Base-by-base conservation (phyloP, 352 stramenopile genomes). In the Phytophthora meadii region DNA sequence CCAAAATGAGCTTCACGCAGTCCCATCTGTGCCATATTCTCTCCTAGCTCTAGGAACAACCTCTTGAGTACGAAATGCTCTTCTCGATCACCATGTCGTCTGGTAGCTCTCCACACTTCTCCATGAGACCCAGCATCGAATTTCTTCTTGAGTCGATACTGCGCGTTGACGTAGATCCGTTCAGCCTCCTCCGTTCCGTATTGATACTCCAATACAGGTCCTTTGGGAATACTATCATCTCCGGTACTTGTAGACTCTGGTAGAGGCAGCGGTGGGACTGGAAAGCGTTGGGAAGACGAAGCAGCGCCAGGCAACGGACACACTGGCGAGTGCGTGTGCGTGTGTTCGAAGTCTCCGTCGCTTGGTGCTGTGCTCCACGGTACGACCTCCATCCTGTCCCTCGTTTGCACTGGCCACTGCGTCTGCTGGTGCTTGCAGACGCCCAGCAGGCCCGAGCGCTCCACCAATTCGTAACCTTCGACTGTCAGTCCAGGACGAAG, bases 1-100 rank as follows among this genome's bases (percentile, higher is more conserved):
- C 90, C 90, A 65, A 97, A 97, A 61, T 96, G 82, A 28, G 89
- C 87, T 71, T 97, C 90, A 17, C 90, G 86, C 5, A 93, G 65
- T 15, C 85, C 84, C 79, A 92, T 93, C 49, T 90, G 68, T 24
- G 78, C 76, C 72, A 92, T 93, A 32, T 58, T 67, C 27, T 88
- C 77, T 24, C 77, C 81, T 19, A 77, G 62, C 42, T 93, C 77
- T 1, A 95, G 62, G 36, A 96, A 94, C 19, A 97, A 68, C 46
- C 90, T 81, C 76, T 97, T 97, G 44, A 97, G 79, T 15, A 97
- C 74, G 46, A 94, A 95, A 34, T 79, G 68, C 59, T 92, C 77
- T 22, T 84, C 62, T 42, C 39, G 41, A 17, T 22, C 27, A 27
- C 54, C 27, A 28, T 70, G 55, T 48, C 75, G 50, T 39, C 61